These are phyloP conservation scores for Eudorina sp. DNA, from an alignment of 139 green algal genomes.

Conservation along the genomic window DNA sequence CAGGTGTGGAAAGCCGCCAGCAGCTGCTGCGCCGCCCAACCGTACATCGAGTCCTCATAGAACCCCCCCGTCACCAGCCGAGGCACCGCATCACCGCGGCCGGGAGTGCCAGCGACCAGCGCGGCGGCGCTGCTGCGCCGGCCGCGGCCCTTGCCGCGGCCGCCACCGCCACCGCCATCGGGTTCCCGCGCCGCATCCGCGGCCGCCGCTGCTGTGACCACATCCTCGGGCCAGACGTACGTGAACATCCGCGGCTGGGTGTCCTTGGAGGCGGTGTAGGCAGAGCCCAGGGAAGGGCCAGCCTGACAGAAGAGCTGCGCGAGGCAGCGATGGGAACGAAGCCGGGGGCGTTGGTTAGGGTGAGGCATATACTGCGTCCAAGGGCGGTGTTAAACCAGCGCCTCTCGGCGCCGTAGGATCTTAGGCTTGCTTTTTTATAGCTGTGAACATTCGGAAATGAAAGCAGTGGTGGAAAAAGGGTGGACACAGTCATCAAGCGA, in stretches of 20 bases:
- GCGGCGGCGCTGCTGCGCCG: background rate
- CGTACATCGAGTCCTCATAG: constrained; percentile 2
- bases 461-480: too few species aligned
- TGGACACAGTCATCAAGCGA: too few species aligned
- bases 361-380: background rate
- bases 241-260: constrained; percentile 9
- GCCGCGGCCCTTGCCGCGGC: background rate
- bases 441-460: too few species aligned
- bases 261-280: background rate
- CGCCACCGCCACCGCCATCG: background rate
- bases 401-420: too few species aligned
- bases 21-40: constrained; percentile 28
- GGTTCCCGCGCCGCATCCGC: background rate
- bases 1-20: constrained; percentile 28
- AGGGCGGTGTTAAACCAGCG: background rate
- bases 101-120: background rate
- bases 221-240: constrained; percentile 18
- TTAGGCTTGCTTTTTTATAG: too few species aligned
- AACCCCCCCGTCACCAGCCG: background rate
- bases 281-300: background rate
- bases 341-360: background rate
- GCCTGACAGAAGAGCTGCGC: constrained; percentile 20
- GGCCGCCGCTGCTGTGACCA: background rate
- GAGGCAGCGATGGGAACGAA: background rate
- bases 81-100: background rate